Evolutionary conservation across 805 yeast genomes (phyloP).

Genomic region (Suhomyces kilbournensis): DNA sequence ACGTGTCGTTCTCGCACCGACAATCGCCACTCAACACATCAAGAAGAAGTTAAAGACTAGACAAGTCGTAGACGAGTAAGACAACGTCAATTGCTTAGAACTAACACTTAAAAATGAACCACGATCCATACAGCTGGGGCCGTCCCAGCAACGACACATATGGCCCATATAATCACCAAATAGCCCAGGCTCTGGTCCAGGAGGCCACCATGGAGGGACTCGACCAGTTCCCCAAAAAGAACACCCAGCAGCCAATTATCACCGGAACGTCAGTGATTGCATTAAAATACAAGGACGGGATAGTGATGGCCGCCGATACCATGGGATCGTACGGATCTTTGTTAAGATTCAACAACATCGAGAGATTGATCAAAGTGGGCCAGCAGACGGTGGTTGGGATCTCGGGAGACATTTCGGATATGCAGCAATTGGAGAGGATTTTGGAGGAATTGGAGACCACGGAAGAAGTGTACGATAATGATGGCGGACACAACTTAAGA

Average conservation of each 20-base stretch:
- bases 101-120: conserved; percentile 81
- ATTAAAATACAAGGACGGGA: conserved; percentile 84
- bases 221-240: conserved; percentile 60
- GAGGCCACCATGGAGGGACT: conserved; percentile 12
- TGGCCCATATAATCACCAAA: conserved; percentile 73
- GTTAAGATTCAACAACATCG: conserved; percentile 79
- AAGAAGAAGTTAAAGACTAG: no score
- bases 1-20: no score
- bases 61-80: no score
- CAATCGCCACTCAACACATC: no score
- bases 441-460: conserved; percentile 72
- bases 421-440: conserved; percentile 75
- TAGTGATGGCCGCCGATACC: conserved; percentile 92
- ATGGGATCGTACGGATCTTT: conserved; percentile 91
- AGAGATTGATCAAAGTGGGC: conserved; percentile 84
- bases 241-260: conserved; percentile 91
- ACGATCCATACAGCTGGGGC: conserved; percentile 95
- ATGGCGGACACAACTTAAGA: conserved; percentile 53
- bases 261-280: conserved; percentile 97
- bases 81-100: no score
- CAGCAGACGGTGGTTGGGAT: conserved; percentile 84
- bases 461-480: conserved; percentile 78
- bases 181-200: conserved; percentile 56
- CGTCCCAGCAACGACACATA: conserved; percentile 82
- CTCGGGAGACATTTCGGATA: conserved; percentile 91